These are phyloP conservation scores for Saturnispora besseyi DNA, from an alignment of 805 yeast species.

Conservation along the genomic window DNA sequence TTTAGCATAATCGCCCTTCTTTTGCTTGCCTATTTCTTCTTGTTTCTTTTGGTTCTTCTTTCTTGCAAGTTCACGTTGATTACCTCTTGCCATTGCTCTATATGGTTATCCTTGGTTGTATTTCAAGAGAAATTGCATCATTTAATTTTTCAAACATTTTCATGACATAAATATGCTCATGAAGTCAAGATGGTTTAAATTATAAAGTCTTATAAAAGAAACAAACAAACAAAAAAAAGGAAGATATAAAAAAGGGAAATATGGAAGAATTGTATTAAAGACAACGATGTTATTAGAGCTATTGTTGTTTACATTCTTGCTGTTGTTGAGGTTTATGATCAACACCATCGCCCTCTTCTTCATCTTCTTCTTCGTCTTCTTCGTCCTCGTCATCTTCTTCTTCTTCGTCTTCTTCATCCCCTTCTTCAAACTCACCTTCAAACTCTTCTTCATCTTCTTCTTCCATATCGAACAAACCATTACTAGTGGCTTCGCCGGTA, in stretches of 20 bases:
- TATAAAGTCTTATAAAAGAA: not conserved
- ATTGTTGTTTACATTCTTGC: conserved; percentile 72
- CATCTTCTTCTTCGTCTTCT: conserved; percentile 26
- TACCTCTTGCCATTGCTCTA: conserved; percentile 78
- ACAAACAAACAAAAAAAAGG: not conserved
- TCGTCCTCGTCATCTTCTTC: conserved; percentile 53
- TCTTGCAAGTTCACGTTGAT: conserved; percentile 92
- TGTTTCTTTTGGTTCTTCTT: conserved; percentile 79
- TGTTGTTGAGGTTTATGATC: conserved; percentile 48
- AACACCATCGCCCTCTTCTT: conserved; percentile 31
- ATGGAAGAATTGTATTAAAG: not conserved
- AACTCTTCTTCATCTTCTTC: conserved; percentile 47
- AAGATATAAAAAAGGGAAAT: not conserved
- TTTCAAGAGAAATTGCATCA: too few species aligned
- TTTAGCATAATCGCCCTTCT: conserved; percentile 76
- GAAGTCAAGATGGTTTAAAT: not conserved
- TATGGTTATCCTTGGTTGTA: not conserved
- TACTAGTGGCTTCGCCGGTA: conserved; percentile 87
- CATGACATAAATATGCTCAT: not conserved
- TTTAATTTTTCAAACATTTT: not conserved
- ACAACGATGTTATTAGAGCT: conserved; percentile 7
- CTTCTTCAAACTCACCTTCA: conserved; percentile 53
- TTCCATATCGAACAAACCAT: conserved; percentile 51
- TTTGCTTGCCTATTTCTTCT: conserved; percentile 57
- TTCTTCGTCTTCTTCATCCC: conserved; percentile 48